phyloP scores from a whole-genome alignment of 495 filamentous ascomycete species.

The Penicillium crystallinum region DNA sequence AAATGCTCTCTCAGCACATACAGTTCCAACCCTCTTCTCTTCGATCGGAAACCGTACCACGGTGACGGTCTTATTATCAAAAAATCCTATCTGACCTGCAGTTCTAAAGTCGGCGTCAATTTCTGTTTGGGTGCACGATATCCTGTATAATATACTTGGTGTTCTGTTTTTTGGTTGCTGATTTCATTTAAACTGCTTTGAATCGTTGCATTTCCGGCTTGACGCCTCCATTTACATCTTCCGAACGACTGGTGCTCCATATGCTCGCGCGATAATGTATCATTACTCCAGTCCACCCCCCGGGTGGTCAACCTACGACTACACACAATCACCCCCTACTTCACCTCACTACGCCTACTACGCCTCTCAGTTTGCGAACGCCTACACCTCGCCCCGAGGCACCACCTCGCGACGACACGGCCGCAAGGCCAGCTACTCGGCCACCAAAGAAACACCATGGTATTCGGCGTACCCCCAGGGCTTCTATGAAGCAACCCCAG shows the following conservation, averaged over 20 bases:
- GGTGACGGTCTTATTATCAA: conserved; percentile 38
- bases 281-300: conserved; percentile 45
- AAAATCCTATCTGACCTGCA: conserved; percentile 14
- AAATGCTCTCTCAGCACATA: conserved; percentile 45
- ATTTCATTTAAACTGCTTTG: conserved; percentile 17
- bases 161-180: conserved; percentile 21
- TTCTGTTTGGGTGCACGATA: conserved; percentile 42
- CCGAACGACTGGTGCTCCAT: conserved; percentile 14
- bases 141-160: conserved; percentile 48
- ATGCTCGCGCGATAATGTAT: conserved; percentile 48
- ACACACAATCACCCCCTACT: conserved; percentile 46
- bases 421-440: conserved; percentile 46
- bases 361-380: conserved; percentile 38
- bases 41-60: conserved; percentile 41
- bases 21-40: conserved; percentile 40
- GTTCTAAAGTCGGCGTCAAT: conserved; percentile 30
- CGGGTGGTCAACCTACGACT: conserved; percentile 48
- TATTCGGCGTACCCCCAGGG: conserved; percentile 33
- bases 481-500: conserved; percentile 44
- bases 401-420: conserved; percentile 38
- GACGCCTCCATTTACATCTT: conserved; percentile 9
- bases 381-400: conserved; percentile 36
- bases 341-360: conserved; percentile 48
- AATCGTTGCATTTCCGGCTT: conserved; percentile 15
- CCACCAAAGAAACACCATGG: conserved; percentile 39